Evolutionary conservation across 2,329 filamentous ascomycete species (phyloP).

Genomic region (Monosporascus ibericus): DNA sequence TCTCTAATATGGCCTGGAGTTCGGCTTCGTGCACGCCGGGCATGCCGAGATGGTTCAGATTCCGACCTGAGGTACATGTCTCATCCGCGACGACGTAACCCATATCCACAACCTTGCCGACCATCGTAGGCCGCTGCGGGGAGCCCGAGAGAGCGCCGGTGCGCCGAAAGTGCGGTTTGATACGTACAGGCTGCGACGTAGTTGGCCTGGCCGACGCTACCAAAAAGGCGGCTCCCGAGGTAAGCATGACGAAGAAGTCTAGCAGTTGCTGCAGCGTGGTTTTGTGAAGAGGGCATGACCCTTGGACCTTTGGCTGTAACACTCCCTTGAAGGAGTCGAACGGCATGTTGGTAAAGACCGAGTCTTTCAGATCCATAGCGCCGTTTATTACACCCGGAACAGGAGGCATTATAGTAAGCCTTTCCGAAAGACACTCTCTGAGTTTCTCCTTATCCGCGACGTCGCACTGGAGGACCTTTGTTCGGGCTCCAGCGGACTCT

Average conservation of each 20-base stretch:
- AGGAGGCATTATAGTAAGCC: constrained; percentile 1
- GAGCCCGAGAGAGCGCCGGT: constrained; percentile 4
- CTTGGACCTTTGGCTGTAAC: constrained; percentile 6
- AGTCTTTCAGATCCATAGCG: constrained; percentile 5
- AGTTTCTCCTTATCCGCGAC: neutral
- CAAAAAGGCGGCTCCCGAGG: constrained; percentile 17
- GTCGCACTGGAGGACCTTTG: neutral
- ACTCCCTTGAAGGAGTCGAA: constrained; percentile 1
- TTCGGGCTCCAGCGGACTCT: neutral
- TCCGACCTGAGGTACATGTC: neutral
- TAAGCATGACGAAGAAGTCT: constrained; percentile 27
- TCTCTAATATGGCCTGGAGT: neutral
- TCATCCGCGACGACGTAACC: constrained; percentile 2
- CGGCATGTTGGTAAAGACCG: constrained; percentile 3
- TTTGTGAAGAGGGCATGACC: constrained; percentile 15
- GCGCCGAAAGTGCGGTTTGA: constrained; percentile 16
- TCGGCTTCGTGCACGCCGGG: neutral
- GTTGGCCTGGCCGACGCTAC: constrained; percentile 19
- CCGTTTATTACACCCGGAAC: constrained; percentile 7
- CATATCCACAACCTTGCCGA: constrained; percentile 5
- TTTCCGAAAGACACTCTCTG: neutral
- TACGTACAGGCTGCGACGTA: constrained; percentile 27
- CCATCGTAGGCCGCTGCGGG: constrained; percentile 2
- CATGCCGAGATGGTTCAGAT: neutral
- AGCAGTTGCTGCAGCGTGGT: constrained; percentile 9